Base-by-base conservation (phyloP, 148 eudicot genomes). In the Silene uniflora region DNA sequence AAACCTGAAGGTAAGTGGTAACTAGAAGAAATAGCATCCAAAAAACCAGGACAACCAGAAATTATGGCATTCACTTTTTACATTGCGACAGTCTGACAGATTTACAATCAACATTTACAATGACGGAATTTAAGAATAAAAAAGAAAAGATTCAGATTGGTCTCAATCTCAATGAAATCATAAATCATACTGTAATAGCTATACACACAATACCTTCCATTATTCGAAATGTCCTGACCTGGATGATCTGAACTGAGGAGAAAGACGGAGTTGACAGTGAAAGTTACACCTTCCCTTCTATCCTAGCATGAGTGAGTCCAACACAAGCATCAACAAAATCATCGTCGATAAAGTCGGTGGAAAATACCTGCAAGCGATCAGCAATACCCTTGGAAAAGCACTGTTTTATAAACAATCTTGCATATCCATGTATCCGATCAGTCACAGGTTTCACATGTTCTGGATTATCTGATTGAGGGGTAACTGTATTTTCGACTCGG, bases 321-420 rank as follows among this genome's bases (percentile, higher is more conserved):
- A 81, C 92, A 56, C 98, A 94, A 32, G 97, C 96, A 84, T 94
- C 96, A 14, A 92, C 97, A 75, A 94, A 90, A 76, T 92, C 96
- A 27, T 58, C 90, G 49, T 89, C 93, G 5, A 92, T 94, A 69
- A 94, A 94, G 84, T 94, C 98, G 0, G 91, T 89, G 2, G 98
- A 90, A 12, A 89, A 79, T 22, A 94, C 77, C 89, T 94, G 98
- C 83, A 94, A 68, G 67, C 88, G 78, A 68, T 92, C 96, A 52
- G 79, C 90, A 55, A 81, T 79, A 0, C 89, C 91, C 67, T 76
- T 74, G 2, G 82, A 67, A 21, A 83, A 73, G 68, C 98, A 90
- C 77, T 92, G 90, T 13, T 82, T 73, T 46, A 94, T 88, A 35
- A 94, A 94, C 75, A 87, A 71, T 89, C 96, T 83, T 0, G 89